Conservation (phyloP, 2,329 filamentous ascomycete species). For the Tolypocladium nubicola region DNA sequence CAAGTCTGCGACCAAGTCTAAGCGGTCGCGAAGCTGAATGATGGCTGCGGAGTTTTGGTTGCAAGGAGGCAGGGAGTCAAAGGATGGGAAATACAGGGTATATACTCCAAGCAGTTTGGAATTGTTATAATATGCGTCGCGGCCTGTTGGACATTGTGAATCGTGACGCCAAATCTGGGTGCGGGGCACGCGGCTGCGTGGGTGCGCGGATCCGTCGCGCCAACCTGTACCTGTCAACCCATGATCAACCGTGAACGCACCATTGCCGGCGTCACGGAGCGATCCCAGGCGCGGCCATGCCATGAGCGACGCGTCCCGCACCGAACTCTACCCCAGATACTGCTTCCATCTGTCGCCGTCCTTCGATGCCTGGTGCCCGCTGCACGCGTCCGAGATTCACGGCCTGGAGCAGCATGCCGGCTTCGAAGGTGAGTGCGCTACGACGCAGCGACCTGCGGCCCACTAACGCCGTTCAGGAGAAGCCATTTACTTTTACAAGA, state of each 20-base stretch:
- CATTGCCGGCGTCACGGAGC: constrained; percentile 1
- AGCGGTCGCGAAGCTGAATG: background rate
- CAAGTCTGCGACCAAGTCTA: background rate
- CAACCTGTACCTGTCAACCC: background rate
- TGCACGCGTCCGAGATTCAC: constrained; percentile 41
- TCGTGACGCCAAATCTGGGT: no score
- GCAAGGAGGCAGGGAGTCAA: background rate
- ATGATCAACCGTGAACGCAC: background rate
- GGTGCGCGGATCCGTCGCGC: background rate
- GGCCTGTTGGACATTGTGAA: background rate
- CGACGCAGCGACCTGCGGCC: background rate
- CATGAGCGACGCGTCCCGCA: constrained; percentile 34
- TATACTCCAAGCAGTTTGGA: no score
- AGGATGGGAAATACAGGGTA: background rate
- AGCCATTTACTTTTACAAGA: constrained; percentile 54
- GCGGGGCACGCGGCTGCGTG: background rate
- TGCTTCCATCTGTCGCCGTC: constrained; percentile 55
- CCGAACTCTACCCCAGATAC: constrained; percentile 46
- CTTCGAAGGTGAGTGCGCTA: constrained; percentile 36
- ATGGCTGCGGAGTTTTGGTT: background rate
- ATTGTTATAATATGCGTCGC: no score
- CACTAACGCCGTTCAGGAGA: constrained; percentile 24
- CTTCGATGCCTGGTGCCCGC: constrained; percentile 46
- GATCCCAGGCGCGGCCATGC: constrained; percentile 24
- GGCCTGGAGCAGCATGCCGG: constrained; percentile 34